A percentile compares a stretch with the other conserved stretches of the same genome.
phyloP scores from a whole-genome alignment of 116 monocot species.

The Trichopus zeylanicus region DNA sequence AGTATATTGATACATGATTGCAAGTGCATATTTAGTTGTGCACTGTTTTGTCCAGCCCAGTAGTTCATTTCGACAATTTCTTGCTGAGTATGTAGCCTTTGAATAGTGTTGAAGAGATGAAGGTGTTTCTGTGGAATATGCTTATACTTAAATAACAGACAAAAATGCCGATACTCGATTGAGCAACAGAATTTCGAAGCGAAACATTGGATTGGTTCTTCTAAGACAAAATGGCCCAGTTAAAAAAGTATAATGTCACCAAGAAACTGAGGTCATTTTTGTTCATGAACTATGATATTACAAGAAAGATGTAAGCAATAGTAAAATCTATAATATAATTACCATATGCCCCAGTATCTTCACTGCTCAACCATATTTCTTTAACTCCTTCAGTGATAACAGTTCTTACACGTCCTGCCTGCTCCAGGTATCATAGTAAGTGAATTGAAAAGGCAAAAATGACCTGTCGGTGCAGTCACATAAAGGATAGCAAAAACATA shows the following conservation, averaged over 20 bases:
- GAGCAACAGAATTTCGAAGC: not conserved
- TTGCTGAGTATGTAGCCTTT: too few species aligned
- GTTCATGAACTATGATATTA: not conserved
- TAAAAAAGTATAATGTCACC: too few species aligned
- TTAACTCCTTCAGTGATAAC: conserved; percentile 92
- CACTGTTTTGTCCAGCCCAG: too few species aligned
- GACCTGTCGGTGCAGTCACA: too few species aligned
- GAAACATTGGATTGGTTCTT: not conserved
- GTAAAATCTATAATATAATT: conserved; percentile 7
- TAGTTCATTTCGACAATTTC: too few species aligned
- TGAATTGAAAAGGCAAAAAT: not conserved
- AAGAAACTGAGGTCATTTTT: too few species aligned
- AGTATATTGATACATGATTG: too few species aligned
- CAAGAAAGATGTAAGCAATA: not conserved
- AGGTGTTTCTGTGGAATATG: not conserved
- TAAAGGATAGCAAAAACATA: conserved; percentile 46
- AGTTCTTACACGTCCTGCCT: conserved; percentile 84
- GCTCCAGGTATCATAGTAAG: conserved; percentile 5
- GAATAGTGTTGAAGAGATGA: too few species aligned
- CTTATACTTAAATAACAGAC: not conserved
- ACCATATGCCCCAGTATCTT: conserved; percentile 99
- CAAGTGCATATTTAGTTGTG: too few species aligned
- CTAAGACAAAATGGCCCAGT: not conserved
- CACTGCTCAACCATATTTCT: conserved; percentile 99
- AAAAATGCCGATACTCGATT: not conserved